Base-by-base conservation (phyloP, 1,284 basidiomycete genomes). In the Sparassis latifolia region DNA sequence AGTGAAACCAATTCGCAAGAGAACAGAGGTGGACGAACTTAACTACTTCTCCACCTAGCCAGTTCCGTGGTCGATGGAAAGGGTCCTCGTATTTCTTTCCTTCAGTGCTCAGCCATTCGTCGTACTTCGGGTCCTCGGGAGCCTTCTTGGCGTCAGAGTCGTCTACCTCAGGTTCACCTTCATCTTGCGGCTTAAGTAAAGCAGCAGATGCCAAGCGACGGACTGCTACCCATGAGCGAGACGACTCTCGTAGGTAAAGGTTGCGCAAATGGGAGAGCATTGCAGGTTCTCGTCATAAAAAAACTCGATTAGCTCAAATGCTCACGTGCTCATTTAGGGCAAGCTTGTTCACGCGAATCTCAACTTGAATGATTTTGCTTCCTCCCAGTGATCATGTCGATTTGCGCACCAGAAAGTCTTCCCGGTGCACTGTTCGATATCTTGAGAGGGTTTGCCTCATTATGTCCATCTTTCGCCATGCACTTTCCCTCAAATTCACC, bases 11-110 rank as follows among this genome's bases (percentile, higher is more conserved):
- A 20, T 1, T 20, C 20, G 20, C 20, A 20, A 20, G 20, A 20
- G 35, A 37, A 6, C 35, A 12, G 35, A 37, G 35, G 35, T 45
- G 42, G 57, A 69, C 62, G 62, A 60, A 74, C 73, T 74, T 67
- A 77, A 80, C 82, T 71, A 75, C 71, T 61, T 73, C 62, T 35
- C 68, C 71, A 56, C 79, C 77, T 28, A 86, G 69, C 80, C 82
- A 86, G 48, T 80, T 79, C 45, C 71, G 69, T 29, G 79, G 74
- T 39, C 62, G 62, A 20, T 20, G 20, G 39, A 67, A 61, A 3
- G 77, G 68, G 33, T 67, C 55, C 60, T 66, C 69, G 54, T 65
- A 77, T 33, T 67, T 60, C 37, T 57, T 57, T 9, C 71, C 75
- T 29, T 66, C 60, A 3, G 57, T 60, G n/a, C 61, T 51, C 47